Conservation (phyloP, 129 eudicot species). For the Flaveria linearis region DNA sequence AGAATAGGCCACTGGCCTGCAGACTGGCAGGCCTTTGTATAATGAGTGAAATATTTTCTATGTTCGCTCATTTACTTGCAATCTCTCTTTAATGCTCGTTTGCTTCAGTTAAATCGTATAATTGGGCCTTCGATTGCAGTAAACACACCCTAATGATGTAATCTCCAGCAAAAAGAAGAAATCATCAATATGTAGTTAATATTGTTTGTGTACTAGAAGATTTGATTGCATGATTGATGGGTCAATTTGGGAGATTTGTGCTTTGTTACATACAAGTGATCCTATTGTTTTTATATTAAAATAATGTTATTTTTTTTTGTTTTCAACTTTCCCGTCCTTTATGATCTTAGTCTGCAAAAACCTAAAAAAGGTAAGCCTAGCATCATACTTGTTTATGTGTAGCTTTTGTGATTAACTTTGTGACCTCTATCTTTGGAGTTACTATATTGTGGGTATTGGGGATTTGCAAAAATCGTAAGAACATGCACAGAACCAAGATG, state of each 20-base stretch:
- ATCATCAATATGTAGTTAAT: background rate
- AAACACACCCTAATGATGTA: no score
- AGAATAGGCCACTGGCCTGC: slow-evolving; percentile 15
- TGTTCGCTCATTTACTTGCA: slow-evolving; percentile 10
- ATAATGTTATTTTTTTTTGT: background rate
- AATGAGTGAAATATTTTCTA: background rate
- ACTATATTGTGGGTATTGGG: background rate
- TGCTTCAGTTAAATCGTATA: background rate
- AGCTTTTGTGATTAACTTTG: slow-evolving; percentile 12
- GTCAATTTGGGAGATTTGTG: background rate
- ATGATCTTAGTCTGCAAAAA: slow-evolving; percentile 8
- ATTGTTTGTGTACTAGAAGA: background rate
- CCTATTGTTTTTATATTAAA: background rate
- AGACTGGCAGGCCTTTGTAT: background rate
- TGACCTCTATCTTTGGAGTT: slow-evolving; percentile 2
- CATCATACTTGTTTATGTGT: slow-evolving; percentile 2
- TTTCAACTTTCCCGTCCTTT: background rate
- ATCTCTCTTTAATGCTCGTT: background rate
- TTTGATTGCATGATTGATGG: slow-evolving; percentile 14
- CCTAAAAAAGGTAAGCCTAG: background rate
- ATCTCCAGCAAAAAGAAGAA: no score
- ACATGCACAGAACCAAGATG: background rate
- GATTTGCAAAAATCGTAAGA: background rate
- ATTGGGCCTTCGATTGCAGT: background rate
- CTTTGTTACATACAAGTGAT: slow-evolving; percentile 1